These are phyloP conservation scores for Teunomyces panamensis DNA, from an alignment of 805 yeast species.

Conservation along the genomic window DNA sequence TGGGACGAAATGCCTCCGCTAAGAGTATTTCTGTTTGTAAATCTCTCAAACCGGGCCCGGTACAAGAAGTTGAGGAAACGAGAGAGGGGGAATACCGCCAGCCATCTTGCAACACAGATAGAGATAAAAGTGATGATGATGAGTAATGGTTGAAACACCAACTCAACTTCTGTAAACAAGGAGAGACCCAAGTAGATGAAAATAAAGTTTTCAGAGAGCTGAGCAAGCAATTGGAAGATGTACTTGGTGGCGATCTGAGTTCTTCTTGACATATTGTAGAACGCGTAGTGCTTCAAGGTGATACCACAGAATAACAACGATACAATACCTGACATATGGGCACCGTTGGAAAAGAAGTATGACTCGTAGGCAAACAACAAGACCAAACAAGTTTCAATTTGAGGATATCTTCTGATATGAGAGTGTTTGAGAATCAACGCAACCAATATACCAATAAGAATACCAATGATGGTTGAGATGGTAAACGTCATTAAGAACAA, in stretches of 20 bases:
- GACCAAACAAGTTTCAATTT: slow-evolving; percentile 92
- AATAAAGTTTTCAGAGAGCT: slow-evolving; percentile 93
- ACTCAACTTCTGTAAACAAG: slow-evolving; percentile 90
- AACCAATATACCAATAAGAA: slow-evolving; percentile 80
- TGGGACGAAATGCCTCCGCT: slow-evolving; percentile 41
- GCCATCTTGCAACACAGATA: slow-evolving; percentile 94
- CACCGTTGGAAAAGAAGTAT: slow-evolving; percentile 96
- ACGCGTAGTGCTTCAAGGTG: slow-evolving; percentile 94
- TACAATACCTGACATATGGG: slow-evolving; percentile 99
- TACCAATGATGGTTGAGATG: slow-evolving; percentile 85
- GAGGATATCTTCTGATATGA: slow-evolving; percentile 91
- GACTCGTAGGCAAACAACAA: slow-evolving; percentile 91
- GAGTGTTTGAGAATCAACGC: slow-evolving; percentile 90
- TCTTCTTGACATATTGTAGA: slow-evolving; percentile 94
- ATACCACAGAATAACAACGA: slow-evolving; percentile 94
- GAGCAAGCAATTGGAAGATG: slow-evolving; percentile 90
- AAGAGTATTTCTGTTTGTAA: slow-evolving; percentile 23
- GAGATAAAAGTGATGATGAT: slow-evolving; percentile 88
- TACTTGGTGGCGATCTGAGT: slow-evolving; percentile 96
- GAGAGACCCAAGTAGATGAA: slow-evolving; percentile 94
- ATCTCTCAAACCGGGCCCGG: slow-evolving; percentile 51
- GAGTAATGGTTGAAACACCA: slow-evolving; percentile 89
- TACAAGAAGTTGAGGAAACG: slow-evolving; percentile 76
- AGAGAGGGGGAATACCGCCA: slow-evolving; percentile 94
- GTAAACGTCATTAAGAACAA: slow-evolving; percentile 91